These are phyloP conservation scores for Candida sakaeoensis DNA, from an alignment of 805 yeast species.

Conservation along the genomic window DNA sequence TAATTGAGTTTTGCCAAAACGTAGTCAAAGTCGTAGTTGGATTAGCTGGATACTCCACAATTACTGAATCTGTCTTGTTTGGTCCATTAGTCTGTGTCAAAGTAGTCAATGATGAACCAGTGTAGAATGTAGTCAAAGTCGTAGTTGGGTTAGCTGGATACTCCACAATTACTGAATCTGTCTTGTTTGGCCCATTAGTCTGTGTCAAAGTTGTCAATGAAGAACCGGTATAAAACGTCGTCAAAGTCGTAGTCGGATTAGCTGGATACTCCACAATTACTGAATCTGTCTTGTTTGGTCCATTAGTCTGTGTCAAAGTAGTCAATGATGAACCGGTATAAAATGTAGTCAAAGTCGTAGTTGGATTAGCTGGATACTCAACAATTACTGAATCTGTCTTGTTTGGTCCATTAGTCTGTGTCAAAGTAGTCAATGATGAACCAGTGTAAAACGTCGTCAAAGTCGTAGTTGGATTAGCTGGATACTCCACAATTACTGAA, in stretches of 20 bases:
- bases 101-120: not conserved
- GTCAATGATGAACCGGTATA: slow-evolving; percentile 4
- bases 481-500: slow-evolving; percentile 12
- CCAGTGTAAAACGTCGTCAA: slow-evolving; percentile 5
- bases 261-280: slow-evolving; percentile 13
- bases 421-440: slow-evolving; percentile 13
- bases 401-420: slow-evolving; percentile 13
- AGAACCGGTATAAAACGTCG: not conserved
- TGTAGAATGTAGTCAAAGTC: not conserved
- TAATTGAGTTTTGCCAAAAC: slow-evolving; percentile 8
- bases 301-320: not conserved
- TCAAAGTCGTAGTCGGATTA: slow-evolving; percentile 5
- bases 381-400: slow-evolving; percentile 17
- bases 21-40: slow-evolving; percentile 10
- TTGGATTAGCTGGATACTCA: slow-evolving; percentile 13
- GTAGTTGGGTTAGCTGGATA: slow-evolving; percentile 4
- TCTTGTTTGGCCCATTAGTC: not conserved
- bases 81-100: slow-evolving; percentile 10
- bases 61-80: slow-evolving; percentile 1
- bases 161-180: slow-evolving; percentile 2
- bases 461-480: slow-evolving; percentile 9
- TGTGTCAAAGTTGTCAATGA: not conserved
- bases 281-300: slow-evolving; percentile 6
- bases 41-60: slow-evolving; percentile 12
- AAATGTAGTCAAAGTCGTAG: not conserved